Percentiles rank a stretch among this genome's conserved stretches.
phyloP scores from a whole-genome alignment of 106 monocot species.

The Xerophyta viscosa region DNA sequence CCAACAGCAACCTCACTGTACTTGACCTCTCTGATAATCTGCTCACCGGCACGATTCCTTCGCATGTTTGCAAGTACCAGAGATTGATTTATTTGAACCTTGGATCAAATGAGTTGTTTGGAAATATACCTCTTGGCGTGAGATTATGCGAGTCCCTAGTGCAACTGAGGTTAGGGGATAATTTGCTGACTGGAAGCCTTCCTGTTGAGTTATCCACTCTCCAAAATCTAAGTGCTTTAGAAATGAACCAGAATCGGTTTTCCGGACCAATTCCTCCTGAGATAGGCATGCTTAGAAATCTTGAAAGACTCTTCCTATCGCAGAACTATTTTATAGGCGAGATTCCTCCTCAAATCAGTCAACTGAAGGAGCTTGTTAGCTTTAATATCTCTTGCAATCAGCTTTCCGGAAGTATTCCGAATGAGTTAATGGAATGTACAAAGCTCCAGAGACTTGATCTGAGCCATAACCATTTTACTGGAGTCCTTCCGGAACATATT shows the following conservation, averaged over 20 bases:
- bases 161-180: slow-evolving; percentile 54
- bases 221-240: slow-evolving; percentile 45
- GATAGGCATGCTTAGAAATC: slow-evolving; percentile 51
- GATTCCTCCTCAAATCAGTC: slow-evolving; percentile 61
- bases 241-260: slow-evolving; percentile 60
- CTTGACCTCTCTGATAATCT: slow-evolving; percentile 67
- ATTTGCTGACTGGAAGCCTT: slow-evolving; percentile 63
- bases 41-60: slow-evolving; percentile 44
- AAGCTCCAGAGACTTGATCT: slow-evolving; percentile 83
- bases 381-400: slow-evolving; percentile 68
- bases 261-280: slow-evolving; percentile 66
- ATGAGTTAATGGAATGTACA: slow-evolving; percentile 37
- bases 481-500: slow-evolving; percentile 40
- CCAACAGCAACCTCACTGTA: slow-evolving; percentile 52
- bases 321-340: slow-evolving; percentile 64
- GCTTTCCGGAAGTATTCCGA: slow-evolving; percentile 50
- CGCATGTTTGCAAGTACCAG: slow-evolving; percentile 44
- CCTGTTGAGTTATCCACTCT: slow-evolving; percentile 59
- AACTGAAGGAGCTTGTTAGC: slow-evolving; percentile 40
- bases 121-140: slow-evolving; percentile 66
- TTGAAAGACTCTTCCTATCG: slow-evolving; percentile 54
- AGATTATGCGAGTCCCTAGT: slow-evolving; percentile 51
- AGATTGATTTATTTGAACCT: slow-evolving; percentile 63
- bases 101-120: slow-evolving; percentile 47
- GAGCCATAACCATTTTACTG: slow-evolving; percentile 53